Evolutionary conservation across 129 eudicot genomes (phyloP).

Genomic region (Gnaphalium uliginosum): DNA sequence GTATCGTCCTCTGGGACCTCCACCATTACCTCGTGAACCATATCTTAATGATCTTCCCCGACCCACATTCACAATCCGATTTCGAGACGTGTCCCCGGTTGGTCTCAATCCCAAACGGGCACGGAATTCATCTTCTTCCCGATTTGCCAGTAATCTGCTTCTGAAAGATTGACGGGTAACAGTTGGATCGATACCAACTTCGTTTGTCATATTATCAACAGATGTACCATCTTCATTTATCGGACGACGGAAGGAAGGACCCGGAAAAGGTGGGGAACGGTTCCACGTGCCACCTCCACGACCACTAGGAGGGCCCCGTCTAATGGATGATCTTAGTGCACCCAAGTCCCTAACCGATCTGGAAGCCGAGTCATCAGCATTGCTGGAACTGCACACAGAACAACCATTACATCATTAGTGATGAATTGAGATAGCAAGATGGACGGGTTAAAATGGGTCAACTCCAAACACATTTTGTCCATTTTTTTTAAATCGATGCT

Average conservation of each 20-base stretch:
- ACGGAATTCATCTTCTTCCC: conserved; percentile 25
- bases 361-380: conserved; percentile 22
- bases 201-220: conserved; percentile 15
- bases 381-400: conserved; percentile 28
- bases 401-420: neutral
- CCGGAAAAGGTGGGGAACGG: conserved; percentile 25
- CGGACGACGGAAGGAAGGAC: conserved; percentile 16
- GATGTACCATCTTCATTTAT: neutral
- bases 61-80: conserved; percentile 25
- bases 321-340: conserved; percentile 25
- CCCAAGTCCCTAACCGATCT: conserved; percentile 26
- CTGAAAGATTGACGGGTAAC: conserved; percentile 15
- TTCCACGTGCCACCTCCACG: conserved; percentile 36
- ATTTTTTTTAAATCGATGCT: neutral
- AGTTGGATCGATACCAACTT: neutral
- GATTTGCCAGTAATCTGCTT: neutral
- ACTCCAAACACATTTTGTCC: neutral
- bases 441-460: neutral
- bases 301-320: conserved; percentile 19
- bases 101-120: conserved; percentile 31
- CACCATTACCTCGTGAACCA: conserved; percentile 20
- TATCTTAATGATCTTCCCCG: conserved; percentile 34
- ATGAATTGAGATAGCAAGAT: neutral
- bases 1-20: conserved; percentile 37
- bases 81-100: conserved; percentile 30